Base-by-base conservation (phyloP, 306 rosid genomes). In the Biancaea sappan region DNA sequence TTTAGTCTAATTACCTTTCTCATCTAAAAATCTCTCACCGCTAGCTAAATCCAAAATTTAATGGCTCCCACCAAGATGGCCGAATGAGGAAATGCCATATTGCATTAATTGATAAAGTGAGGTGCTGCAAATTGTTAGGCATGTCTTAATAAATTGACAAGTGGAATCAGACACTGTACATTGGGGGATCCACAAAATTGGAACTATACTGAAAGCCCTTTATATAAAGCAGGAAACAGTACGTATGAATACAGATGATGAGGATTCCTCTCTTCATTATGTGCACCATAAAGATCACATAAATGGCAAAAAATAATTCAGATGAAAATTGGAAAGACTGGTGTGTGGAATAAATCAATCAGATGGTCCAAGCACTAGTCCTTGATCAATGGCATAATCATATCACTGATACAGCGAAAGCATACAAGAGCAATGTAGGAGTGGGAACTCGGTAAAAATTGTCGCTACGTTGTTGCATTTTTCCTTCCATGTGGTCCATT, bases 401-500 rank as follows among this genome's bases (percentile, higher is more conserved):
- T 76, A 66, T 80, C 32, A 62, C 76, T 72, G 53, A 81, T 79
- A n/a, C 74, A 74, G 61, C 57, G 81, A 15, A 81, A 74, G 80
- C 51, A 31, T 69, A 72, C 75, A 84, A 78, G 71, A 80, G 81
- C 65, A 80, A 86, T 54, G 35, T 57, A 28, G 69, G 35, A 71
- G 70, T 37, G 26, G 56, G 18, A 46, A 71, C 57, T 29, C 72
- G 51, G 59, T 67, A 25, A 51, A 51, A 57, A 41, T 79, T 84
- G 83, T 84, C 88, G 44, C 51, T n/a, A 38, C 44, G 70, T 51
- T 72, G 66, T 60, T 34, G 68, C 37, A 34, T 53, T 81, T 85
- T 69, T 73, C 66, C 66, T 62, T 77, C 61, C n/a, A 41, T 58
- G 74, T 76, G 86, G 89, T 79, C 89, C 84, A 85, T 66, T 19